These are phyloP conservation scores for Leccinum subtestaceum DNA, from an alignment of 768 basidiomycete species.

Conservation along the genomic window DNA sequence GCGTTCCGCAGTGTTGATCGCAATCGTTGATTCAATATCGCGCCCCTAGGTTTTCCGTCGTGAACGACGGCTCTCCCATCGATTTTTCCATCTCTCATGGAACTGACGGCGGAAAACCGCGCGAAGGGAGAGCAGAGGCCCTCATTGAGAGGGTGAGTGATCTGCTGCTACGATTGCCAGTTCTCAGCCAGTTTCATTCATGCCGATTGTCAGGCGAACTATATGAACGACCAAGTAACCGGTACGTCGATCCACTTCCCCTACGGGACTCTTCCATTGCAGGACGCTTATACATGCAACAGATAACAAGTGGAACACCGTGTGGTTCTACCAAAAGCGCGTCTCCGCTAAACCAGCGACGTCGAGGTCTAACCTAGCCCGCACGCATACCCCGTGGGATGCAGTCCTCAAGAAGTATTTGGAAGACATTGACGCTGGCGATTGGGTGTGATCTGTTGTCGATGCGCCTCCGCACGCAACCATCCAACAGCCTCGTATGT, in stretches of 20 bases:
- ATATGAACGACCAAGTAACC: neutral
- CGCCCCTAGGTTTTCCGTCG: slow-evolving; percentile 1
- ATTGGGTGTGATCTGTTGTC: neutral
- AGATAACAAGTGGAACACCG: slow-evolving; percentile 12
- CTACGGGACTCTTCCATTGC: neutral
- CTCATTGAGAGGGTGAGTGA: slow-evolving; percentile 1
- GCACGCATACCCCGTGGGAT: neutral
- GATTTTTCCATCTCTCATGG: slow-evolving; percentile 8
- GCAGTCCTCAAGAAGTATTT: slow-evolving; percentile 1
- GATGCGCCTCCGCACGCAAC: neutral
- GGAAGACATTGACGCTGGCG: neutral
- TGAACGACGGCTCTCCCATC: slow-evolving; percentile 9
- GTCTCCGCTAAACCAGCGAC: neutral
- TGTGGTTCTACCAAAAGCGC: slow-evolving; percentile 4
- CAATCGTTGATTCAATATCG: neutral
- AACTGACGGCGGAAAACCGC: neutral
- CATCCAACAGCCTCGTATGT: neutral
- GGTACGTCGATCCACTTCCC: neutral
- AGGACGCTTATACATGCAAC: neutral
- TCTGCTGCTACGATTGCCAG: neutral
- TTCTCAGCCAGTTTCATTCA: neutral
- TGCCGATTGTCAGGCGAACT: neutral
- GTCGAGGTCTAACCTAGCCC: neutral
- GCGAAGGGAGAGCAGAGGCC: neutral
- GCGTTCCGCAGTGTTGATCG: neutral